phyloP scores from a whole-genome alignment of 208 protist genomes.

The Acanthamoeba royreba region DNA sequence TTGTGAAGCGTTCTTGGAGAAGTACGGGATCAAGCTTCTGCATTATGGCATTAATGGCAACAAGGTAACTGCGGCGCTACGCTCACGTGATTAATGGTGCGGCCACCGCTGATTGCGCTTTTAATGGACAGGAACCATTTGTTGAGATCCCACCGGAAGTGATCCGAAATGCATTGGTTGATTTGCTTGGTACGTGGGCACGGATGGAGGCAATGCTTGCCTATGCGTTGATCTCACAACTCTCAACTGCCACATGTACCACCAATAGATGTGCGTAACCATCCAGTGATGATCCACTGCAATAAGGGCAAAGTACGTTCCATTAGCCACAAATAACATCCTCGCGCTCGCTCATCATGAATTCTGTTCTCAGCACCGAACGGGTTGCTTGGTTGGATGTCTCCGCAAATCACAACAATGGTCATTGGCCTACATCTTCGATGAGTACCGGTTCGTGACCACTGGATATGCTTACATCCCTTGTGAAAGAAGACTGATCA shows the following conservation, averaged over 20 bases:
- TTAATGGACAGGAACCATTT: constrained; percentile 93
- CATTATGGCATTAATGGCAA: constrained; percentile 94
- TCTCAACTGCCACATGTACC: too few species aligned
- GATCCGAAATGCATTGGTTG: constrained; percentile 67
- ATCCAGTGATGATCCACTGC: constrained; percentile 96
- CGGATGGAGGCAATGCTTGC: background rate
- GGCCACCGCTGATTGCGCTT: background rate
- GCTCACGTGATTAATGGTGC: background rate
- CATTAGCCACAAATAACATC: background rate
- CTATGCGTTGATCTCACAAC: background rate
- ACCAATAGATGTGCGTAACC: constrained; percentile 89
- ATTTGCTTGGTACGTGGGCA: background rate
- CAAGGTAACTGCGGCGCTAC: constrained; percentile 56
- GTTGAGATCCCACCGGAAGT: constrained; percentile 92
- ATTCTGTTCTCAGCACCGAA: constrained; percentile 85
- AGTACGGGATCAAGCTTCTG: constrained; percentile 72
- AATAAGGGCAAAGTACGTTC: constrained; percentile 87
- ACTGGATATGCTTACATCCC: background rate
- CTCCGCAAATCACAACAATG: constrained; percentile 88
- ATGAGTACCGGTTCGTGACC: constrained; percentile 84
- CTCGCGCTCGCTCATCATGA: background rate
- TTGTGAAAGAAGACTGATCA: too few species aligned
- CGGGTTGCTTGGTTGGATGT: constrained; percentile 91
- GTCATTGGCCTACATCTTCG: constrained; percentile 94
- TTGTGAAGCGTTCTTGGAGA: constrained; percentile 88